A percentile compares a stretch with the other conserved stretches of the same genome.
Evolutionary conservation across 495 filamentous ascomycete genomes (phyloP).

Genomic region (Podospora tetraspora): DNA sequence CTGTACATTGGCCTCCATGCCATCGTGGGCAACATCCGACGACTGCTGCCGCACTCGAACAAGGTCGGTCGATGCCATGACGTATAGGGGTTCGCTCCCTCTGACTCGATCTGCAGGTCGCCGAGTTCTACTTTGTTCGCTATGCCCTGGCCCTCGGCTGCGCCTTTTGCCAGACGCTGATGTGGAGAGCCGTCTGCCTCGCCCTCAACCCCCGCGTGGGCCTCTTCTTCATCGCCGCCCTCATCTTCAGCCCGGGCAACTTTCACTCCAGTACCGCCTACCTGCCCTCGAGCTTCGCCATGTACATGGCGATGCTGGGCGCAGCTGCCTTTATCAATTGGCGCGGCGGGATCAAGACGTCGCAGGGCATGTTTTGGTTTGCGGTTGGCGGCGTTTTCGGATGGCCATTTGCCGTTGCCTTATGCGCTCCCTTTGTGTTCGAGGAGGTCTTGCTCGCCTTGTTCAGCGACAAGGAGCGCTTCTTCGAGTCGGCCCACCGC

Average conservation of each 20-base stretch:
- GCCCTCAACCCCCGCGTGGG: conserved; percentile 75
- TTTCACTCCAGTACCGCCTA: conserved; percentile 85
- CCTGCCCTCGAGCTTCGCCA: conserved; percentile 91
- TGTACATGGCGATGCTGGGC: conserved; percentile 88
- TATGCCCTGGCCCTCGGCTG: conserved; percentile 67
- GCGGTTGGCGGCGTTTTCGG: conserved; percentile 83
- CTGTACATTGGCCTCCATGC: conserved; percentile 86
- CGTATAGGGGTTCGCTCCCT: conserved; percentile 12
- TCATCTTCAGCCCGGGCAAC: conserved; percentile 78
- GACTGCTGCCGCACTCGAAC: conserved; percentile 53
- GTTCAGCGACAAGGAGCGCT: conserved; percentile 50
- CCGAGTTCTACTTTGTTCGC: conserved; percentile 85
- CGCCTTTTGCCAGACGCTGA: conserved; percentile 70
- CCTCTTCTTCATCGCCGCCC: conserved; percentile 70
- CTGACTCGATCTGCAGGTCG: conserved; percentile 39
- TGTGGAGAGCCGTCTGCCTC: conserved; percentile 70
- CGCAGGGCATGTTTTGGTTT: conserved; percentile 85
- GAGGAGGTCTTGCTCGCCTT: conserved; percentile 66
- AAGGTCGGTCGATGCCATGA: conserved; percentile 28
- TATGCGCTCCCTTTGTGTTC: conserved; percentile 74
- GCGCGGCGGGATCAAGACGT: conserved; percentile 66
- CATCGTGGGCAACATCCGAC: conserved; percentile 57
- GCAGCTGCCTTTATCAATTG: conserved; percentile 85
- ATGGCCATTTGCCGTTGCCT: conserved; percentile 88
- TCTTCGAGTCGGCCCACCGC: conserved; percentile 51